Conservation (phyloP, 2,329 filamentous ascomycete genomes). For the Penicillium brevicompactum region DNA sequence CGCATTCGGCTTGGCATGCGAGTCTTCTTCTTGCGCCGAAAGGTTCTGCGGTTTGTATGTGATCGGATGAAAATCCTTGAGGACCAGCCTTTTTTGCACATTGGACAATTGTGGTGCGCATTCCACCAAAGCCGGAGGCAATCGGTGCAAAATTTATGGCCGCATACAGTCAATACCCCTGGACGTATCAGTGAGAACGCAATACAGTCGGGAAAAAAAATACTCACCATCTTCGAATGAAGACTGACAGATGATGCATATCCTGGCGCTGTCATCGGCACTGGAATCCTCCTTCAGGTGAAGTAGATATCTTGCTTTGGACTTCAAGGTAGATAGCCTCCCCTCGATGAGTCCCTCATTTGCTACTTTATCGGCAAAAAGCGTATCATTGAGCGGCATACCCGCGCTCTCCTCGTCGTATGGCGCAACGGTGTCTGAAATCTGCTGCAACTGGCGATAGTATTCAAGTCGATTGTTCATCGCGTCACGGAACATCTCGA, state of each 20-base stretch:
- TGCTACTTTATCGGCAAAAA: slow-evolving; percentile 46
- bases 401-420: slow-evolving; percentile 66
- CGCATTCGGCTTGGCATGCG: slow-evolving; percentile 30
- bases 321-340: slow-evolving; percentile 64
- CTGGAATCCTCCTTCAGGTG: slow-evolving; percentile 64
- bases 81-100: slow-evolving; percentile 73
- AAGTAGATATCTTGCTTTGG: slow-evolving; percentile 76
- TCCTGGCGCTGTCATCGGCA: slow-evolving; percentile 61
- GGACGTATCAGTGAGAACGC: slow-evolving; percentile 6
- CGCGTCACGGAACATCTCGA: slow-evolving; percentile 72
- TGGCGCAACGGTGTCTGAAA: slow-evolving; percentile 84
- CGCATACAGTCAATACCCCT: slow-evolving; percentile 70
- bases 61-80: slow-evolving; percentile 78
- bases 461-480: slow-evolving; percentile 89
- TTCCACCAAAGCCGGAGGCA: slow-evolving; percentile 81
- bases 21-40: slow-evolving; percentile 61
- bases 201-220: background rate
- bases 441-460: slow-evolving; percentile 83
- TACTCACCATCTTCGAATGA: slow-evolving; percentile 76
- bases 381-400: slow-evolving; percentile 55
- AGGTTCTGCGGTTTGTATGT: slow-evolving; percentile 77
- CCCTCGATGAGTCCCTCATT: slow-evolving; percentile 57
- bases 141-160: slow-evolving; percentile 88
- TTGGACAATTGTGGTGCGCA: slow-evolving; percentile 74
- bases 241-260: slow-evolving; percentile 84